Evolutionary conservation across 2,329 filamentous ascomycete genomes (phyloP), one percentile per base, ranked within the genome.

Genomic region (Decorospora gaudefroyi): DNA sequence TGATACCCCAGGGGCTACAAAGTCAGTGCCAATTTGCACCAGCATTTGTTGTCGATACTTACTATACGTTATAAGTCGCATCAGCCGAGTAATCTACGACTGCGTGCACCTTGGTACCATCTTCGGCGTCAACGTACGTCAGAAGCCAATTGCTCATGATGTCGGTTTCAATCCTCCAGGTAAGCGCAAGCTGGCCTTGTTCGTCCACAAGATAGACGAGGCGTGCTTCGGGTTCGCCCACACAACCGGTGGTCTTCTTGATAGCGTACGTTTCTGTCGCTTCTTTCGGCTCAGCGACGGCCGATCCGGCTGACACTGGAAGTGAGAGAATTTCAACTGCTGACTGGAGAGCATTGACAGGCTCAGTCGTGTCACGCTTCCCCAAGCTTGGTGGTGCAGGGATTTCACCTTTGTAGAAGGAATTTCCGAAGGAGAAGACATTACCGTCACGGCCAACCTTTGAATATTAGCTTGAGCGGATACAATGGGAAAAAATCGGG

Each of bases 81-180:
- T 82, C 78, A 4, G 76, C 71, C 31, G 80, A 76, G 46, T 81
- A 83, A 66, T 84, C 78, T 16, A 81, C 75, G 13, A 82, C 79
- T 37, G 75, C 78, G 34, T 78, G 70, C 6, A 84, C 57, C 32
- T 77, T 64, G 13, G 73, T 70, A 21, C 73, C 74, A 37, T 71
- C 71, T 4, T 65, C 61, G 4, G 78, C 78, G 37, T 83, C 76
- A 21, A 83, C 74, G 54, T 83, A 84, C 2, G 78, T 77, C 28
- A 81, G 64, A n/a, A 83, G 73, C 79, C 79, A 84, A 67, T 82
- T 79, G 47, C 77, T 74, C 6, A 72, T 46, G 27, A 81, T 64
- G 43, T 83, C 79, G 2, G 80, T 83, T 72, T 83, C 80, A 8
- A 84, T 70, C 57, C 80, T 71, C 81, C 80, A 84, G 0, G 77